Evolutionary conservation across 805 yeast genomes (phyloP).

Genomic region (Metschnikowia kofuensis): DNA sequence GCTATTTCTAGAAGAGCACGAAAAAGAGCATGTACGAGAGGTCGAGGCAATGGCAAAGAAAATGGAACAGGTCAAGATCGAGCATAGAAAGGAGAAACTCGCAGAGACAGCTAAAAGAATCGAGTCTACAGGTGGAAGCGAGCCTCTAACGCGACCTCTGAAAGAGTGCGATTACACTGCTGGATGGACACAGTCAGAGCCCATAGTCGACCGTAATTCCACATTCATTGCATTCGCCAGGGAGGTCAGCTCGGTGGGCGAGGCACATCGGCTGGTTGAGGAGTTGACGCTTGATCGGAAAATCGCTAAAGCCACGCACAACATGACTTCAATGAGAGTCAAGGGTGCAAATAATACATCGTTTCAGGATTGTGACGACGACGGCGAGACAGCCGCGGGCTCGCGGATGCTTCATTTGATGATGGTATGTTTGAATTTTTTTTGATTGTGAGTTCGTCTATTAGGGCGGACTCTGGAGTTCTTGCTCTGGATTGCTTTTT

Average conservation of each 20-base stretch:
- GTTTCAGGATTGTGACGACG: slow-evolving; percentile 90
- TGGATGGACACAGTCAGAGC: slow-evolving; percentile 77
- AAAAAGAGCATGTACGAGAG: slow-evolving; percentile 7
- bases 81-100: slow-evolving; percentile 1
- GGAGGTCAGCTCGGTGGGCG: slow-evolving; percentile 59
- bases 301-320: slow-evolving; percentile 67
- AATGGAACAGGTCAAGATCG: slow-evolving; percentile 23
- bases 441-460: background rate
- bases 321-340: slow-evolving; percentile 87
- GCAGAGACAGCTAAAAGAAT: background rate
- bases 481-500: background rate
- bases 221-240: slow-evolving; percentile 78
- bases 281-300: slow-evolving; percentile 60
- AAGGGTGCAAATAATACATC: slow-evolving; percentile 51
- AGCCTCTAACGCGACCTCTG: background rate
- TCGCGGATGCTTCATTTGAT: slow-evolving; percentile 76
- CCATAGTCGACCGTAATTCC: slow-evolving; percentile 79
- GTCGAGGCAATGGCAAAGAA: slow-evolving; percentile 6
- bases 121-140: background rate
- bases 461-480: background rate
- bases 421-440: slow-evolving; percentile 39
- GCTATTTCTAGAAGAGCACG: slow-evolving; percentile 39
- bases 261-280: slow-evolving; percentile 55
- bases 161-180: slow-evolving; percentile 45
- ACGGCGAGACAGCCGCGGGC: slow-evolving; percentile 97